Conservation (phyloP, 129 eudicot species). For the Helianthus annuus region DNA sequence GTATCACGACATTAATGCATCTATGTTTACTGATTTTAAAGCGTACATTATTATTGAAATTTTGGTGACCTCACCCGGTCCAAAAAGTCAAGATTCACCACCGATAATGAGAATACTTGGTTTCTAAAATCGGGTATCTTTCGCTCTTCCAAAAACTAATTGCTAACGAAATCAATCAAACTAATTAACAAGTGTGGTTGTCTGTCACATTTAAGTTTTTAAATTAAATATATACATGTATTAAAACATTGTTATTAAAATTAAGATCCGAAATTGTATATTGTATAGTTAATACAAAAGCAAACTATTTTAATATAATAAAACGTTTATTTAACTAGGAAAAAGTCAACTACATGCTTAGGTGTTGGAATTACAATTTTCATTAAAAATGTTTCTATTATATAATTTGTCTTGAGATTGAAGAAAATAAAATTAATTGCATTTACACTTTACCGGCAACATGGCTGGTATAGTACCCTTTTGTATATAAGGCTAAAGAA, state of each 20-base stretch:
- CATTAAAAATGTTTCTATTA: slow-evolving; percentile 29
- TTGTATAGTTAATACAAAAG: neutral
- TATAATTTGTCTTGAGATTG: slow-evolving; percentile 44
- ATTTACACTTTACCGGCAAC: slow-evolving; percentile 43
- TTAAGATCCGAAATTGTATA: slow-evolving; percentile 20
- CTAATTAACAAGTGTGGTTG: no score
- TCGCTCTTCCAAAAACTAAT: no score
- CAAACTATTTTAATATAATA: neutral
- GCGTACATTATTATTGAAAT: no score
- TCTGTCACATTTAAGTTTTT: no score
- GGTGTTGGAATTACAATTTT: slow-evolving; percentile 42
- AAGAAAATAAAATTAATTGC: slow-evolving; percentile 33
- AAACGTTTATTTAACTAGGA: neutral
- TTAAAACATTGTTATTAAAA: neutral
- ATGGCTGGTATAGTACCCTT: slow-evolving; percentile 28
- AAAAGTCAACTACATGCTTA: slow-evolving; percentile 46
- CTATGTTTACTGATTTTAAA: no score
- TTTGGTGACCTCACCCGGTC: no score
- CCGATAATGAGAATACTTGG: no score
- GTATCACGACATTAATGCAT: no score
- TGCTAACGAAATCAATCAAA: no score
- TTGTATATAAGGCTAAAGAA: neutral
- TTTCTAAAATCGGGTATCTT: no score
- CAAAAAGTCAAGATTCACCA: no score
- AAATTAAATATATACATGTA: no score